Evolutionary conservation across 345 rosid species (phyloP), one percentile per base, ranked within the genome.

Genomic region (Zanthoxylum bungeanum): DNA sequence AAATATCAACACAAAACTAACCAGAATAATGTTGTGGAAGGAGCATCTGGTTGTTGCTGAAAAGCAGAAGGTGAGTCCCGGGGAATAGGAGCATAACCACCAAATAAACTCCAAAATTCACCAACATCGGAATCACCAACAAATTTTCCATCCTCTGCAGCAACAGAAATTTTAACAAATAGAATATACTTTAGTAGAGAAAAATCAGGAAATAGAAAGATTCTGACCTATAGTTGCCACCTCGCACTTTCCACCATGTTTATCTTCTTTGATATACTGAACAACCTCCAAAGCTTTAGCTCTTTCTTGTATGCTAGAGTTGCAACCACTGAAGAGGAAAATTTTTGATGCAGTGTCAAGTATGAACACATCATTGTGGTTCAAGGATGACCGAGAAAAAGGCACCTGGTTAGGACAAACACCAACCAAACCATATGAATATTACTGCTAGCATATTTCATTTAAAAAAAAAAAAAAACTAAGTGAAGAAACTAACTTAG

Each of bases 21-120:
- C 98, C 97, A 87, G 74, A 81, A 86, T 73, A 91, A 49, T 73
- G 81, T 76, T 64, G 78, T 78, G 39, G 82, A 64, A 75, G 85
- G 64, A 52, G 78, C n/a, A 34, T 69, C 81, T 72, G 78, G 28
- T 40, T 82, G 81, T 66, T 81, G 76, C 60, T 74, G 80, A 47
- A 19, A 52, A 34, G 75, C 76, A 53, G 83, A 79, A 61, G 88
- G 79, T 27, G 85, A 73, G 25, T 84, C 85, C 77, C 82, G 80
- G 47, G 98, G 93, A 69, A 93, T 87, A 68, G 92, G 88, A 75
- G 88, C 86, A 77, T 85, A 93, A 74, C 98, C 93, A 75, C 96
- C 97, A 85, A 93, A 93, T 44, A 93, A 83, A 77, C 92, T 80
- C 98, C 98, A 93, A 76, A 89, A 91, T 64, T 93, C 98, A 60